Conservation (phyloP, 164 flowering plant species). For the Taxillus chinensis region DNA sequence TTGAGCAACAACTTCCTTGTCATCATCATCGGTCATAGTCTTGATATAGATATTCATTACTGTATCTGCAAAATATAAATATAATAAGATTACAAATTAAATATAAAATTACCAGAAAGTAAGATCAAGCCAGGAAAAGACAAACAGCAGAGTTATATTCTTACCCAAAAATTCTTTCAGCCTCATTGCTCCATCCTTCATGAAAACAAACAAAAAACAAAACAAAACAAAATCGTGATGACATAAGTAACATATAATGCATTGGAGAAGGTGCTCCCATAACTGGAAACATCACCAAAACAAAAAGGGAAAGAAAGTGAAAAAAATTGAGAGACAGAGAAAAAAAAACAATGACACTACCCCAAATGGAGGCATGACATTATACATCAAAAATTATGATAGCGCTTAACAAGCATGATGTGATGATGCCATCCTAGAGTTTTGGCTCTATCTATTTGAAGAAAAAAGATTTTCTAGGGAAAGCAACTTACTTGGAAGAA, state of each 20-base stretch:
- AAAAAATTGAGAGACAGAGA: neutral
- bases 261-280: neutral
- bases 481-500: too few species aligned
- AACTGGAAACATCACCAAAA: neutral
- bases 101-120: neutral
- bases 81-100: slow-evolving; percentile 10
- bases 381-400: neutral
- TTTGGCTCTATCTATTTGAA: too few species aligned
- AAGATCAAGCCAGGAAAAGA: neutral
- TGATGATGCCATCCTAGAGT: too few species aligned
- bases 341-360: neutral
- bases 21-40: slow-evolving; percentile 86
- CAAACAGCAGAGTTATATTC: slow-evolving; percentile 1
- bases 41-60: slow-evolving; percentile 73
- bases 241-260: neutral
- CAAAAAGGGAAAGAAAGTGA: neutral
- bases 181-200: slow-evolving; percentile 66
- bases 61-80: slow-evolving; percentile 33
- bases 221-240: slow-evolving; percentile 4
- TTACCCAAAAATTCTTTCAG: slow-evolving; percentile 70
- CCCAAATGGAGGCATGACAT: neutral
- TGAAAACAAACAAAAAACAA: neutral
- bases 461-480: too few species aligned
- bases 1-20: slow-evolving; percentile 98
- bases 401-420: neutral